These are phyloP conservation scores for Tolypocladium inflatum DNA, from an alignment of 2,329 filamentous ascomycete genomes.

Conservation along the genomic window DNA sequence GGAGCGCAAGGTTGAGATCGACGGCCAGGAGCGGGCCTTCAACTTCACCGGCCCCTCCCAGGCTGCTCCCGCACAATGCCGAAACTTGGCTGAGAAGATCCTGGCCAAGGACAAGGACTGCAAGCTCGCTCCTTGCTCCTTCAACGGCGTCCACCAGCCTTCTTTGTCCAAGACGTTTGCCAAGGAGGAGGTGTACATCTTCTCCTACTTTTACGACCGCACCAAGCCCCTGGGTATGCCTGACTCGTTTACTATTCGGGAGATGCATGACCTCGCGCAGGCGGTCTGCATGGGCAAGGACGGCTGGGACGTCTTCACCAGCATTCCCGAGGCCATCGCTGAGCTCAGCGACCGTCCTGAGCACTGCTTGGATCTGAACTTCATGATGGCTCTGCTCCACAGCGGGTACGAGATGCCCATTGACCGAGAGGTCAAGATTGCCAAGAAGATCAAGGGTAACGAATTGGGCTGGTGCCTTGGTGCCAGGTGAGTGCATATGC, in stretches of 20 bases:
- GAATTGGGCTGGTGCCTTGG: constrained; percentile 97
- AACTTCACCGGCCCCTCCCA: constrained; percentile 81
- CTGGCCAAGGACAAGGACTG: constrained; percentile 80
- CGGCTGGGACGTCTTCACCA: constrained; percentile 72
- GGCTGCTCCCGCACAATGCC: constrained; percentile 76
- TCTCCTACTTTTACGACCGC: constrained; percentile 97
- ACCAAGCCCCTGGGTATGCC: constrained; percentile 93
- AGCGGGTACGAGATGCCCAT: constrained; percentile 98
- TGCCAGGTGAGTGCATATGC: constrained; percentile 61
- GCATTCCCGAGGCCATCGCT: constrained; percentile 65
- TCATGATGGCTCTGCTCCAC: constrained; percentile 87
- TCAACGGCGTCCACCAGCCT: constrained; percentile 95
- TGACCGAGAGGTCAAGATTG: constrained; percentile 91
- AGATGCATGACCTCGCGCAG: constrained; percentile 76
- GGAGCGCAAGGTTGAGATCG: constrained; percentile 63
- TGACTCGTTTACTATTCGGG: constrained; percentile 86
- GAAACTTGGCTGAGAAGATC: constrained; percentile 80
- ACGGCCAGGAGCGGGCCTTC: constrained; percentile 54
- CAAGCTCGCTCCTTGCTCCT: constrained; percentile 83
- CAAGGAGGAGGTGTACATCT: constrained; percentile 86
- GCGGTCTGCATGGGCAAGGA: constrained; percentile 74
- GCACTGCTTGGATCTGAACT: constrained; percentile 90
- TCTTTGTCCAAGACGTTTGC: constrained; percentile 86
- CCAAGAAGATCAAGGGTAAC: constrained; percentile 97
- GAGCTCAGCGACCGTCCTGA: constrained; percentile 79